Evolutionary conservation across 176 grass and related monocot species (phyloP).

Genomic region (Triticum timopheevii): DNA sequence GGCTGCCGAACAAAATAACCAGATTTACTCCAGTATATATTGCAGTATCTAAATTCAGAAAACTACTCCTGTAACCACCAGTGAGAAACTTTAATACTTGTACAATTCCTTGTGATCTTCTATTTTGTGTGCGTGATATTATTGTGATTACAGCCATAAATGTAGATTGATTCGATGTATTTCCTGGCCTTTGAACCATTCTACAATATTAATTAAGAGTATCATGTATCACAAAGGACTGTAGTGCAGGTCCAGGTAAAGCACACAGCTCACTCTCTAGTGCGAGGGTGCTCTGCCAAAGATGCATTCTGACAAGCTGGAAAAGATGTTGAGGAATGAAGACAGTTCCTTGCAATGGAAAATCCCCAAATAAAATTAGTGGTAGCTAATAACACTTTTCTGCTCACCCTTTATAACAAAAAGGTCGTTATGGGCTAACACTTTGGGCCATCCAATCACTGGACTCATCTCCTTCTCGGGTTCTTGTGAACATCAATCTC

Average conservation of each 20-base stretch:
- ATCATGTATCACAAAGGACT: not conserved
- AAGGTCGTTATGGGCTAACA: conserved; percentile 47
- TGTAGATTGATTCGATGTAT: not conserved
- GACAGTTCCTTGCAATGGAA: conserved; percentile 17
- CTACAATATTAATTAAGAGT: not conserved
- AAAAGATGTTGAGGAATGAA: not conserved
- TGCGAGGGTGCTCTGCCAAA: not conserved
- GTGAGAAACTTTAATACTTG: not conserved
- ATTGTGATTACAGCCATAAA: too few relatives aligned
- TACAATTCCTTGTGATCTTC: not conserved
- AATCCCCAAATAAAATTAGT: conserved; percentile 14
- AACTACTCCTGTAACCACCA: too few relatives aligned
- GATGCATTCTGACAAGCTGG: not conserved
- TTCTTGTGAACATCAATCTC: conserved; percentile 67
- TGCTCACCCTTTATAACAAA: not conserved
- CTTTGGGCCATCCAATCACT: conserved; percentile 55
- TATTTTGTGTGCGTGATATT: too few relatives aligned
- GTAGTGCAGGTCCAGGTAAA: not conserved
- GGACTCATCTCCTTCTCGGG: conserved; percentile 28
- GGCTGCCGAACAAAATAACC: too few relatives aligned
- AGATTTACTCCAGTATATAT: not conserved
- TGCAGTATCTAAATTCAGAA: too few relatives aligned
- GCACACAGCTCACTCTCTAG: not conserved
- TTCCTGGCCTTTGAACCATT: not conserved
- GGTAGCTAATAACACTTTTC: not conserved